Percentiles rank a stretch among this genome's conserved stretches.
Conservation (phyloP, 169 alveolate genomes). For the Perkinsus chesapeaki region DNA sequence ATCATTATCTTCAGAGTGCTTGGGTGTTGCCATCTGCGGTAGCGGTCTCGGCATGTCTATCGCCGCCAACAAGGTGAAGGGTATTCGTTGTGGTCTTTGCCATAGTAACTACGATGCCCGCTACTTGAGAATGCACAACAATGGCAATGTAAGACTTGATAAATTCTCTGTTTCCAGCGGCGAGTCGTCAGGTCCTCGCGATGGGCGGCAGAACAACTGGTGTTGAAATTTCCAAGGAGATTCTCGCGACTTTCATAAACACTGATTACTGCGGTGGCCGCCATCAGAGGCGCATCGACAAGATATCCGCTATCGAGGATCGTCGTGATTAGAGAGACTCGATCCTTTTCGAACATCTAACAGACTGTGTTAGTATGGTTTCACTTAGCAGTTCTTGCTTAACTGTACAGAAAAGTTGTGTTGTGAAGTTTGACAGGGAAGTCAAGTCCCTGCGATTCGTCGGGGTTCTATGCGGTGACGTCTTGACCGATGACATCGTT, state of each 20-base stretch:
- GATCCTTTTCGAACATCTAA: background rate
- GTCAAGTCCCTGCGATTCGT: no score
- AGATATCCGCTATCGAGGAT: background rate
- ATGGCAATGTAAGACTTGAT: background rate
- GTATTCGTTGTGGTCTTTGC: slow-evolving; percentile 48
- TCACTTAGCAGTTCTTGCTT: no score
- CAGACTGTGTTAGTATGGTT: background rate
- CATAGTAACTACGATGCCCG: slow-evolving; percentile 46
- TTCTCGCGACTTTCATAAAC: slow-evolving; percentile 15
- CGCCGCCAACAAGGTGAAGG: slow-evolving; percentile 43
- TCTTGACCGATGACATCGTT: no score
- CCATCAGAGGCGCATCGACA: background rate
- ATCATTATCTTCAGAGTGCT: background rate
- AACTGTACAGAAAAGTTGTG: no score
- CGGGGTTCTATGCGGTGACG: no score
- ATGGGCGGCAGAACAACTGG: slow-evolving; percentile 52
- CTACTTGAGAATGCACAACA: background rate
- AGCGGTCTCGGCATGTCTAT: slow-evolving; percentile 52
- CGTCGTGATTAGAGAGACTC: background rate
- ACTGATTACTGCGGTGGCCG: background rate
- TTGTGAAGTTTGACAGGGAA: no score
- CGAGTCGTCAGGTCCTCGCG: slow-evolving; percentile 13
- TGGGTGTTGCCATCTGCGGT: slow-evolving; percentile 33
- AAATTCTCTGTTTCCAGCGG: background rate
- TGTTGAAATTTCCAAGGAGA: slow-evolving; percentile 39